These are phyloP conservation scores for Aspergillus versicolor DNA, from an alignment of 2,329 filamentous ascomycete genomes.

Conservation along the genomic window DNA sequence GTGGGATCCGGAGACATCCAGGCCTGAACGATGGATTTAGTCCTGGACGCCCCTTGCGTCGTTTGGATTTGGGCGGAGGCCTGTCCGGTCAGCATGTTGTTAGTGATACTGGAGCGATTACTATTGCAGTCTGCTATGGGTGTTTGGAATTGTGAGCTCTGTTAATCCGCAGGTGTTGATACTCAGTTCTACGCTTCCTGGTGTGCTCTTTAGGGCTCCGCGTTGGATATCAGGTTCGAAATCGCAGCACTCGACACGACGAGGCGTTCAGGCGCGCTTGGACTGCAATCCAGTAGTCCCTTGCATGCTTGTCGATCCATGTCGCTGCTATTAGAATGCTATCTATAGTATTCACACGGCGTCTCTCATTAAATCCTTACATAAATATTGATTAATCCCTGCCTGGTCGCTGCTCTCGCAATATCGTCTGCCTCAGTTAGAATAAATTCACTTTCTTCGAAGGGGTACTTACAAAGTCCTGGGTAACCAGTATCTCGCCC, in stretches of 20 bases:
- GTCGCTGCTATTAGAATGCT: neutral
- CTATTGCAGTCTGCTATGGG: neutral
- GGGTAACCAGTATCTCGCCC: constrained; percentile 16
- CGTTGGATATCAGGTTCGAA: too few relatives aligned
- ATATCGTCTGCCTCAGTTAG: neutral
- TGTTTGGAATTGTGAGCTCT: neutral
- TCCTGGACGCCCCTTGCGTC: neutral
- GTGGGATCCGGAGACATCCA: constrained; percentile 37
- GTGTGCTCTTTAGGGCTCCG: too few relatives aligned
- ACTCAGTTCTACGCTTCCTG: too few relatives aligned
- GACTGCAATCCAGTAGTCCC: neutral
- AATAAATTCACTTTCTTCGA: neutral
- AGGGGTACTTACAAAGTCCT: constrained; percentile 16
- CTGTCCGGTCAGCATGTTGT: neutral
- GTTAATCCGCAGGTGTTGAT: too few relatives aligned
- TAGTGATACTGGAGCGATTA: neutral
- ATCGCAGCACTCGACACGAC: neutral
- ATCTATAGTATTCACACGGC: neutral
- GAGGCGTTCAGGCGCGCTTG: neutral
- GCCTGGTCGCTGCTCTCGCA: neutral
- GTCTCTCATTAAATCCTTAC: neutral
- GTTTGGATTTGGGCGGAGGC: neutral
- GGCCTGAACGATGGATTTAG: constrained; percentile 30
- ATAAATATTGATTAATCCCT: neutral
- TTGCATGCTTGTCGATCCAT: neutral